Percentiles rank a stretch among this genome's conserved stretches.
Conservation (phyloP, 495 filamentous ascomycete species). For the Xylaria palmicola region DNA sequence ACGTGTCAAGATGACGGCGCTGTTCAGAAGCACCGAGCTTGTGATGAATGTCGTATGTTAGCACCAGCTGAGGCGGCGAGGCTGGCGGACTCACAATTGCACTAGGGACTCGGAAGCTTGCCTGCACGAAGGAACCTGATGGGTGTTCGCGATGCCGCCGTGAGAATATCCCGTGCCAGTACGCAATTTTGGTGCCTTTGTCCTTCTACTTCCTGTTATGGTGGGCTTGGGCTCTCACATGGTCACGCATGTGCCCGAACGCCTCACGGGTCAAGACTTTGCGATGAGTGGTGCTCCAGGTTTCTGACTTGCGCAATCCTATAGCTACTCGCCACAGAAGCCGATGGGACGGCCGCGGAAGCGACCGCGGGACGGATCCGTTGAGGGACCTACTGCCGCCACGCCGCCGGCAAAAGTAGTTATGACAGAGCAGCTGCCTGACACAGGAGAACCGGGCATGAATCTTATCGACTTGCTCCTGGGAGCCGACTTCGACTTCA, state of each 20-base stretch:
- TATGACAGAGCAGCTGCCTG: conserved; percentile 25
- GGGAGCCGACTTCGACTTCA: conserved; percentile 14
- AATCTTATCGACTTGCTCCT: conserved; percentile 21
- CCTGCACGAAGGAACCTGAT: conserved; percentile 56
- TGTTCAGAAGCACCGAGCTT: conserved; percentile 51
- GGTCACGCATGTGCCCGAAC: neutral
- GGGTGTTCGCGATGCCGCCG: conserved; percentile 57
- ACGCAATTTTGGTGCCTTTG: neutral
- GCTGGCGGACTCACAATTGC: conserved; percentile 22
- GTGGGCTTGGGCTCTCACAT: no score
- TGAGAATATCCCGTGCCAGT: conserved; percentile 52
- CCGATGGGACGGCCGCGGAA: conserved; percentile 63
- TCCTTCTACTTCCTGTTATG: no score
- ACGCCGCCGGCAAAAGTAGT: conserved; percentile 21
- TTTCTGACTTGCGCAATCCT: neutral
- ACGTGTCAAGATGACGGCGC: conserved; percentile 7
- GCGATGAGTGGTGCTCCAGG: neutral
- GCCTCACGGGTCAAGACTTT: neutral
- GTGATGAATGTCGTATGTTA: conserved; percentile 62
- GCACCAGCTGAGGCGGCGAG: neutral
- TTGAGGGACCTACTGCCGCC: conserved; percentile 11
- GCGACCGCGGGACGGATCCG: conserved; percentile 42
- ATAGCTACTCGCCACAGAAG: conserved; percentile 56
- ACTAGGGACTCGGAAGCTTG: conserved; percentile 58
- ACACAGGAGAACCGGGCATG: conserved; percentile 23